Base-by-base conservation (phyloP, 2,329 filamentous ascomycete species). In the Ophioceras dolichostomum region DNA sequence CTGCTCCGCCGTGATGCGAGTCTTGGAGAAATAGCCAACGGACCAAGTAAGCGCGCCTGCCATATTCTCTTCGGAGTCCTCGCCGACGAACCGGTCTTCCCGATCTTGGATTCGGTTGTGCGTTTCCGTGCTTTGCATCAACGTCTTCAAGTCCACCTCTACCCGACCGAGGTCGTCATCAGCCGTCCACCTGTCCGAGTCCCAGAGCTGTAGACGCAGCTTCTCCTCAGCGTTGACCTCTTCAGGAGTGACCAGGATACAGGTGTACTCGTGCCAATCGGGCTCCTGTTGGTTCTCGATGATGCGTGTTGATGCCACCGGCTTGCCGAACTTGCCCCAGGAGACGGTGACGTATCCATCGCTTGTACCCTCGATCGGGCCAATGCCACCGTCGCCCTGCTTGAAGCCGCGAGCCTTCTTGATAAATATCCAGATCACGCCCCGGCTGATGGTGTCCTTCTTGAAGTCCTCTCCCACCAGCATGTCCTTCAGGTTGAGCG, bases 281-380 rank as follows among this genome's bases (percentile, higher is more conserved):
- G 82, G 82, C 21, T 80, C 62, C 62, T 83, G 78, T 33, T 83
- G 76, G 1, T 67, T 64, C 28, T 67, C 55, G 17, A 85, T 65
- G 30, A 86, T 68, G 34, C 81, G 68, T 0, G 80, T 85, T 37
- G 67, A 79, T 50, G 60, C 79, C 40, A 79, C 63, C 34, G 73
- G 73, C 48, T 81, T 82, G 37, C 80, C 79, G 50, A 85, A 85
- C 50, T 86, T 87, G 17, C 79, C 79, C 79, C 81, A 87, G 2
- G 75, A 79, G 7, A 84, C 75, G 2, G 76, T 77, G 13, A 84
- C 70, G 44, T 86, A 86, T 0, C 76, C 66, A 54, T 87, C 82
- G 9, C 79, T 75, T 5, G 74, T 73, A 8, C 77, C 79, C 19
- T 73, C 66, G 2, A 37, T 24, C 12, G 76, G 62, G 0, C 74